Conservation (phyloP, 768 basidiomycete genomes). For the Sporobolomyces phaffii region DNA sequence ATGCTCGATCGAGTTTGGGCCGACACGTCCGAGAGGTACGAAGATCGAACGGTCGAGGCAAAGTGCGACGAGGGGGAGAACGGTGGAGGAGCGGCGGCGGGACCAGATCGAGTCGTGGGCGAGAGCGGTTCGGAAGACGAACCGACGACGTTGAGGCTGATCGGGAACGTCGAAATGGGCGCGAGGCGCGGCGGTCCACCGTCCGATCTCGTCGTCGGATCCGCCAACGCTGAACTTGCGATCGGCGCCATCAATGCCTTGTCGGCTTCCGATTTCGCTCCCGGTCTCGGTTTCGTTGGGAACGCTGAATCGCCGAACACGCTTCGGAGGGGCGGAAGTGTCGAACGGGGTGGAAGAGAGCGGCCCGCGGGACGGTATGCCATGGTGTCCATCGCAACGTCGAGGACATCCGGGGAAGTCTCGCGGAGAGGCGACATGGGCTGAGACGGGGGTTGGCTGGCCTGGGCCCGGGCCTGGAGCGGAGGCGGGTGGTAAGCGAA, state of each 20-base stretch:
- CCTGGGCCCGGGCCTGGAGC: background rate
- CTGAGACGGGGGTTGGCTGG: background rate
- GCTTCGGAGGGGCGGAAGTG: conserved; percentile 28
- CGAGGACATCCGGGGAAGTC: conserved; percentile 22
- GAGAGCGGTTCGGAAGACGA: background rate
- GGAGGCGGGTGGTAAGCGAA: conserved; percentile 2
- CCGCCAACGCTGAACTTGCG: background rate
- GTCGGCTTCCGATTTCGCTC: conserved; percentile 27
- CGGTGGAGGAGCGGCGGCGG: background rate
- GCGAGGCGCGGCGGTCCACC: conserved; percentile 8
- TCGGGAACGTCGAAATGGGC: conserved; percentile 22
- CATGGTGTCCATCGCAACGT: conserved; percentile 31
- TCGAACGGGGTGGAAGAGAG: conserved; percentile 17
- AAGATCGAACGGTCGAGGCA: background rate
- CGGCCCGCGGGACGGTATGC: conserved; percentile 7
- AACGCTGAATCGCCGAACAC: conserved; percentile 11
- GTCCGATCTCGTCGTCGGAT: background rate
- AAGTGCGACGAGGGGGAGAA: background rate
- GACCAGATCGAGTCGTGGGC: background rate
- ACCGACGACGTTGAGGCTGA: background rate
- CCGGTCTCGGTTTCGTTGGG: background rate
- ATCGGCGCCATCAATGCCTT: conserved; percentile 32
- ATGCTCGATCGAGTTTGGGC: background rate
- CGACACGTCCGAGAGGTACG: conserved; percentile 11
- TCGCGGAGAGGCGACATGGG: background rate